Evolutionary conservation across 306 rosid genomes (phyloP).

Genomic region (Vachellia collinsii): DNA sequence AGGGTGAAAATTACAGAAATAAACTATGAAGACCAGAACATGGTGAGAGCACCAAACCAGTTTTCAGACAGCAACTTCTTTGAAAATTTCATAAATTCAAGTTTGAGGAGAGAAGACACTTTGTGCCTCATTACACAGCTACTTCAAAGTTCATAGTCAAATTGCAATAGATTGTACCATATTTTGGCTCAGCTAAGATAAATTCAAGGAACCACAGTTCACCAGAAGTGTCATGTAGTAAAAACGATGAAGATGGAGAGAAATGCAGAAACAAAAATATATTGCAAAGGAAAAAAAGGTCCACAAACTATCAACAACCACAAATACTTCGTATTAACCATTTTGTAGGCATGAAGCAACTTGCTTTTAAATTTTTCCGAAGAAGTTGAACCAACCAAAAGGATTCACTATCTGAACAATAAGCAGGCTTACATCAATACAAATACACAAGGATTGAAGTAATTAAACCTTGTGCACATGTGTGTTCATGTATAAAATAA

Average conservation of each 20-base stretch:
- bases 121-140: slow-evolving; percentile 24
- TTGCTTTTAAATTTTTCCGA: slow-evolving; percentile 19
- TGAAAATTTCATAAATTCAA: slow-evolving; percentile 22
- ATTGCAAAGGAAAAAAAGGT: background rate
- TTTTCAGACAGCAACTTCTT: background rate
- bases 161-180: slow-evolving; percentile 11
- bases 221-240: slow-evolving; percentile 5
- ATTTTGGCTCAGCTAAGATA: slow-evolving; percentile 15
- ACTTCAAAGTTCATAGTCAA: background rate
- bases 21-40: background rate
- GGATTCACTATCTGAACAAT: slow-evolving; percentile 31
- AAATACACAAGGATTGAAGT: slow-evolving; percentile 24
- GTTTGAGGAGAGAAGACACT: slow-evolving; percentile 28
- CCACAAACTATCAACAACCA: no score
- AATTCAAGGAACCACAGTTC: slow-evolving; percentile 18
- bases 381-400: slow-evolving; percentile 19
- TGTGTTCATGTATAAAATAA: slow-evolving; percentile 22
- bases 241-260: slow-evolving; percentile 16
- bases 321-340: background rate
- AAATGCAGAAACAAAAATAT: slow-evolving; percentile 19
- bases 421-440: slow-evolving; percentile 18
- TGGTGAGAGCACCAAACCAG: slow-evolving; percentile 14
- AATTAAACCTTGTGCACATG: background rate
- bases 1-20: background rate
- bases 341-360: background rate